Evolutionary conservation across 2,329 filamentous ascomycete genomes (phyloP).

Genomic region (Alternaria brassicae): DNA sequence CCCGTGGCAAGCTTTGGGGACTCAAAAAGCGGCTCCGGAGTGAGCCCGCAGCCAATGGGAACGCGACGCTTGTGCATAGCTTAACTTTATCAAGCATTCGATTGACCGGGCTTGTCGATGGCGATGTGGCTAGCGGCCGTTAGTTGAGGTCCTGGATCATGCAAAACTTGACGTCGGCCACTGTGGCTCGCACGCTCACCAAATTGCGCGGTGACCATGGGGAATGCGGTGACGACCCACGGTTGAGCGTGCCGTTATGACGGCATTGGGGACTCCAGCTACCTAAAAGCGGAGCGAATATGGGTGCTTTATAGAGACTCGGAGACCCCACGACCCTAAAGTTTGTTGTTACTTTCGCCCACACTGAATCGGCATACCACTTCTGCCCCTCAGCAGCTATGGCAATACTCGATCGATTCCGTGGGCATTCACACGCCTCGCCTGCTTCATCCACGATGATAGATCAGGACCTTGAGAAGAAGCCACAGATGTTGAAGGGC

Average conservation of each 20-base stretch:
- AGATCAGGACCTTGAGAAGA: conserved; percentile 38
- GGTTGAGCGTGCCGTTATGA: conserved; percentile 8
- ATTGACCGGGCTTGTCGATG: not conserved
- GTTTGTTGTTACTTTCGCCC: not conserved
- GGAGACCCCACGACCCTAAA: conserved; percentile 2
- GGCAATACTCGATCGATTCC: conserved; percentile 31
- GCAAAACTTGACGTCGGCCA: conserved; percentile 13
- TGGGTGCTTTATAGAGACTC: conserved; percentile 9
- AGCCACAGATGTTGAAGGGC: conserved; percentile 31
- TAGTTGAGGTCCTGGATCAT: not conserved
- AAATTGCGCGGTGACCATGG: not conserved
- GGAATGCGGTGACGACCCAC: not conserved
- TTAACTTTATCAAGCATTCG: conserved; percentile 14
- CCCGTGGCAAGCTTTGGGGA: conserved; percentile 8
- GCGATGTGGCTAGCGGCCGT: conserved; percentile 3
- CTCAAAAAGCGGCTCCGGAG: conserved; percentile 8
- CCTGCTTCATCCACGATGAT: conserved; percentile 31
- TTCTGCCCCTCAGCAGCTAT: conserved; percentile 14
- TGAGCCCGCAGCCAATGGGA: conserved; percentile 12
- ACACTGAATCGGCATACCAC: not conserved
- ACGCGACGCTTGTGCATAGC: not conserved
- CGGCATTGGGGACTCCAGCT: conserved; percentile 6
- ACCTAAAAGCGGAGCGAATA: conserved; percentile 5
- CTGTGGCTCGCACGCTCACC: not conserved
- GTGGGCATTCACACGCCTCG: conserved; percentile 24